Evolutionary conservation across 1,139 yeast genomes (phyloP), one percentile per base, ranked within the genome.

Genomic region (Scheffersomyces illinoinensis): DNA sequence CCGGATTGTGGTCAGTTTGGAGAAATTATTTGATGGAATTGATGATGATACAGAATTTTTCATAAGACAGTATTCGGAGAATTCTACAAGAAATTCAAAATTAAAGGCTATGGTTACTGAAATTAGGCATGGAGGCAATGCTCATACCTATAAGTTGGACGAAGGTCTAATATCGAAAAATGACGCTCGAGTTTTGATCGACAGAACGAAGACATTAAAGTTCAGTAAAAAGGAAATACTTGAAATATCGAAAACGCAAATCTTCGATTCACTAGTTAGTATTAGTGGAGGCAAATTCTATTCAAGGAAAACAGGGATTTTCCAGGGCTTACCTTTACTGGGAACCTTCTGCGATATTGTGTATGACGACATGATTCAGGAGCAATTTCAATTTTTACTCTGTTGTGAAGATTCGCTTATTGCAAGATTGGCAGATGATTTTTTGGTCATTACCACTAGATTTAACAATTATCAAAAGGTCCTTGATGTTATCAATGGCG

Each of bases 271-370:
- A 3, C 64, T 66, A 5, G 58, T 64, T 26, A 53, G 62, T 10
- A 61, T 62, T 56, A 60, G 63, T 57, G 57, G 54, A 26, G 55
- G 59, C 47, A 61, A 55, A 21, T 57, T 66, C 8, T 78, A 64
- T 61, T 71, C 72, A 33, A 78, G 97, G 59, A 82, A 74, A 50
- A 73, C 78, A 12, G 99, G 99, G 0, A 82, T 95, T 0, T 95
- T 90, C 57, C 99, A 95, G 73, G 99, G 99, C 0, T 86, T 92
- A 7, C 86, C 89, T 0, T 73, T 93, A 18, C 96, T 97, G 64
- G 83, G 91, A 0, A 76, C 87, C 2, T 78, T 95, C 49, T 93
- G 97, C 64, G 91, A 93, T 64, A 68, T 93, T 5, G 85, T 91
- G 0, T 90, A 90, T 66, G 91, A 90, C 64, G 79, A 83, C 8